These are phyloP conservation scores for Cyclotella cryptica DNA, from an alignment of 108 stramenopile genomes.

Conservation along the genomic window DNA sequence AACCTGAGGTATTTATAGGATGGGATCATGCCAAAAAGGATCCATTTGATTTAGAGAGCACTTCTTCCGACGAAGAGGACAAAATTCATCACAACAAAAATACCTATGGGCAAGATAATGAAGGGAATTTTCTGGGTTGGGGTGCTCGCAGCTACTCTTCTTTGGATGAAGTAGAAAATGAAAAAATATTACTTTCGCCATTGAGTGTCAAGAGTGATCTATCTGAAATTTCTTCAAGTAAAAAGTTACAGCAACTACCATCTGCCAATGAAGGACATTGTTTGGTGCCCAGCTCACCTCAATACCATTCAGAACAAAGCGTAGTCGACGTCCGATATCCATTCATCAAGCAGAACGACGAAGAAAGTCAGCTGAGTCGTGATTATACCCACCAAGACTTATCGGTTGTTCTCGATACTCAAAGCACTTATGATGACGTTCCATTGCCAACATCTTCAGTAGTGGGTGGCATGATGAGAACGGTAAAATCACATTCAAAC, in stretches of 20 bases:
- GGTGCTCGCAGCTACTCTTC: background rate
- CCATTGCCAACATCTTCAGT: no score
- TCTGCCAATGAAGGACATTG: background rate
- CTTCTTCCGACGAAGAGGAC: constrained; percentile 4
- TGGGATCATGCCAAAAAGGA: background rate
- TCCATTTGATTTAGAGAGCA: constrained; percentile 12
- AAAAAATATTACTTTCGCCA: background rate
- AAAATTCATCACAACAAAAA: background rate
- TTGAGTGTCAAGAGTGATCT: background rate
- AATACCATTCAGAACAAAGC: no score
- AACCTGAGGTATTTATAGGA: background rate
- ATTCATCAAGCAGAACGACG: no score
- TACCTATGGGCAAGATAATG: background rate
- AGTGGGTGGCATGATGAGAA: no score
- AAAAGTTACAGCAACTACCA: background rate
- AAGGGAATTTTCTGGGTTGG: background rate
- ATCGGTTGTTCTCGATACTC: no score
- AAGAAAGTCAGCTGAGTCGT: no score
- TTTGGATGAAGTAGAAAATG: background rate
- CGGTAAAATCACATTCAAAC: no score
- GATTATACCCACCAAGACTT: no score
- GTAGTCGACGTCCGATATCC: no score
- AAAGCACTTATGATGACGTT: no score
- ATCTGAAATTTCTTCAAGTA: background rate
- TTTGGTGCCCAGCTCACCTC: no score